Base-by-base conservation (phyloP, 139 green algal species). In the Prasinococcaceae sp. region DNA sequence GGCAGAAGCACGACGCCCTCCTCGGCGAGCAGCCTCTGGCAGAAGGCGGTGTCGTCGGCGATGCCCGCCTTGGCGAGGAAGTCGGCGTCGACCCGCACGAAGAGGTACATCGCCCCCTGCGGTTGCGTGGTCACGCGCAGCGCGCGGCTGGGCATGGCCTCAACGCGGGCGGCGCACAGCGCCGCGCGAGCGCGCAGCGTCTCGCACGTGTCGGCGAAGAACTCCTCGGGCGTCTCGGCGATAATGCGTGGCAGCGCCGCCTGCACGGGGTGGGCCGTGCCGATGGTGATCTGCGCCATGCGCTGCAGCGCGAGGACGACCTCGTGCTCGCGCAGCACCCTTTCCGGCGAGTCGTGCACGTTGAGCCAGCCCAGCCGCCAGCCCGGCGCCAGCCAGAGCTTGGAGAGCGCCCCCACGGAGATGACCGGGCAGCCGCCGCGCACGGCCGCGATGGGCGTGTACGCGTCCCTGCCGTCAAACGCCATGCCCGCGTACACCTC, bases 401-500 rank as follows among this genome's bases (percentile, higher is more conserved):
- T 73, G 0, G 47, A 63, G 5, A 73, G 35, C 0, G 52, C 50
- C 24, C 53, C 39, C 30, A 66, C 59, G 2, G 44, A 46, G n/a
- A 73, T 28, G 10, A 73, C 43, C 2, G 65, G 65, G 8, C 53
- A 33, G 9, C 47, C 32, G 8, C 29, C 29, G 0, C 29, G 27
- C 4, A 62, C 37, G 3, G 41, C 28, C 20, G 52, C 52, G 5
- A 65, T 20, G n/a, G 52, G 30, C 16, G 54, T 33, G 47, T 60
- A 61, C 3, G 22, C 24, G 12, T 22, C 24, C 28, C 30, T 56
- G 6, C 30, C 32, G 17, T 54, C 27, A 27, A 73, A 73, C 2
- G 41, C 22, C 30, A 73, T 65, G 50, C 46, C 49, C 5, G 42
- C 54, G 58, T 73, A 73, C 17, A 73, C 65, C 35, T 73, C 65